phyloP scores from a whole-genome alignment of 768 basidiomycete species.

The Hypsizygus marmoreus region DNA sequence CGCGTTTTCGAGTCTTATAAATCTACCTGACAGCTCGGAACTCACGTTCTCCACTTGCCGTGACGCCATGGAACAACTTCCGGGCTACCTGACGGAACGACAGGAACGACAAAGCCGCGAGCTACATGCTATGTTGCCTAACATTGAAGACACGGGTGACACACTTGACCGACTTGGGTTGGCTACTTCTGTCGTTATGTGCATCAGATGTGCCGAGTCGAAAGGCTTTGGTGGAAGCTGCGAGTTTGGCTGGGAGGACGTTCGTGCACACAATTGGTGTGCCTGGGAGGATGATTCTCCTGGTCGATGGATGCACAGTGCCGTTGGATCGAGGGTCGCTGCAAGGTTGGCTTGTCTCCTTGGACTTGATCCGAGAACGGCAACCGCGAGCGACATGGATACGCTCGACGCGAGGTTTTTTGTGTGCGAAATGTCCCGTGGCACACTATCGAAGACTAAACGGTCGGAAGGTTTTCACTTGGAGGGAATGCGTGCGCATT shows the following conservation, averaged over 20 bases:
- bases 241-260: constrained; percentile 4
- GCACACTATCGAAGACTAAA: not conserved
- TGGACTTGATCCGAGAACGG: not conserved
- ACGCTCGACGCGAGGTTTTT: not conserved
- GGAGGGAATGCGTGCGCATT: constrained; percentile 2
- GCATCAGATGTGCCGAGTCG: not conserved
- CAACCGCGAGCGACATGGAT: not conserved
- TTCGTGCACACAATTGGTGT: not conserved
- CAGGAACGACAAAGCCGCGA: not conserved
- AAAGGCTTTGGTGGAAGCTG: not conserved
- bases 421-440: not conserved
- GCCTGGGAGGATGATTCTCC: too few relatives aligned
- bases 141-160: not conserved
- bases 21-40: not conserved
- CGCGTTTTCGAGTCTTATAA: not conserved
- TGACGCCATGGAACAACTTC: not conserved
- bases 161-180: not conserved
- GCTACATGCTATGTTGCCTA: not conserved
- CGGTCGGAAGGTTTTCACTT: not conserved
- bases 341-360: not conserved
- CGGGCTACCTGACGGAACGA: not conserved
- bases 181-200: not conserved
- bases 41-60: not conserved
- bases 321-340: not conserved
- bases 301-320: too few relatives aligned